Evolutionary conservation across 805 yeast species (phyloP).

Genomic region (Metschnikowia matae): DNA sequence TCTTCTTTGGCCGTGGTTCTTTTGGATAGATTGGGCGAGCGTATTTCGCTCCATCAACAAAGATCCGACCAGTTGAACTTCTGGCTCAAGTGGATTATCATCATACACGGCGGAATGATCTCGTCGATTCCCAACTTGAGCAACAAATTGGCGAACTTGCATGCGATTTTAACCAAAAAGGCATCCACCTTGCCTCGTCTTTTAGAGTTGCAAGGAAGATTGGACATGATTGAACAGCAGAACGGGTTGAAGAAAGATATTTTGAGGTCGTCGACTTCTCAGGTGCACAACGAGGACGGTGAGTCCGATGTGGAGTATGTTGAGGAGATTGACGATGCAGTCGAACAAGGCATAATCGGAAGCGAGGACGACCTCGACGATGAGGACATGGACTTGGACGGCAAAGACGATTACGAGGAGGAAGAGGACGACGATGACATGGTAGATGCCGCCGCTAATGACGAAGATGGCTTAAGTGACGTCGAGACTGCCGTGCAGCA

Average conservation of each 20-base stretch:
- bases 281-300: conserved; percentile 25
- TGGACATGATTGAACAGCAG: conserved; percentile 45
- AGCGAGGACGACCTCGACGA: conserved; percentile 16
- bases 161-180: conserved; percentile 45
- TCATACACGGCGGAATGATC: conserved; percentile 51
- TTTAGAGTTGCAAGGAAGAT: conserved; percentile 48
- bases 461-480: conserved; percentile 18
- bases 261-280: conserved; percentile 20
- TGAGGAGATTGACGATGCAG: conserved; percentile 63
- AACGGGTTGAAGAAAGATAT: conserved; percentile 40
- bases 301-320: conserved; percentile 63
- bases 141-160: conserved; percentile 41
- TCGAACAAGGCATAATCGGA: conserved; percentile 16
- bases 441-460: conserved; percentile 9
- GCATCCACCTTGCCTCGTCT: conserved; percentile 47
- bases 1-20: conserved; percentile 47
- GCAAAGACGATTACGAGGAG: conserved; percentile 7
- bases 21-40: conserved; percentile 50
- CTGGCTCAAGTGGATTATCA: conserved; percentile 55
- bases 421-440: conserved; percentile 5
- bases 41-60: conserved; percentile 47
- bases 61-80: conserved; percentile 48
- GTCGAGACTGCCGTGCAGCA: conserved; percentile 18
- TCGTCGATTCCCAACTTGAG: conserved; percentile 44
- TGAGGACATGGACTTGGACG: conserved; percentile 9